phyloP scores from a whole-genome alignment of 306 rosid species.

The Cicer judaicum region DNA sequence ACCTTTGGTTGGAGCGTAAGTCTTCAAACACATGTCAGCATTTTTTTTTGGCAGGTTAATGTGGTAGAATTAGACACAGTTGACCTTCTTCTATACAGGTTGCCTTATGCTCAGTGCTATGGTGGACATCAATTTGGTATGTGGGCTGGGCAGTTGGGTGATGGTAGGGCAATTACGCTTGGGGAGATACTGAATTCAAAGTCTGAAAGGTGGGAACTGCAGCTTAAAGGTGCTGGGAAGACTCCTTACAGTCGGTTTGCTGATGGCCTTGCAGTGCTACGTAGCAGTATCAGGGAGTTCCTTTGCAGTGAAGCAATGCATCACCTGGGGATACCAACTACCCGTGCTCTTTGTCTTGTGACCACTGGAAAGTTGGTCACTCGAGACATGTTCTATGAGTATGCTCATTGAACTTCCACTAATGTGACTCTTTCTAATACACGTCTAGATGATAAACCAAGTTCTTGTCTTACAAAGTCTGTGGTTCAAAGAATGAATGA shows the following conservation, averaged over 20 bases:
- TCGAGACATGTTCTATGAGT: conserved; percentile 98
- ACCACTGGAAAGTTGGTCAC: conserved; percentile 87
- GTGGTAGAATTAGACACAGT: conserved; percentile 34
- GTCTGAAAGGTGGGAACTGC: conserved; percentile 94
- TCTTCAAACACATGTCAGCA: conserved; percentile 40
- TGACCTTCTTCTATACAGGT: conserved; percentile 54
- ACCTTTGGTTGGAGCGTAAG: conserved; percentile 86
- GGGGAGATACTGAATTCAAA: conserved; percentile 86
- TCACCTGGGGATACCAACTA: conserved; percentile 92
- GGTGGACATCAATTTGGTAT: conserved; percentile 99
- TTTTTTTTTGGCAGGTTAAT: conserved; percentile 4
- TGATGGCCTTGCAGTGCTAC: conserved; percentile 96
- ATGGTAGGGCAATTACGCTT: conserved; percentile 95
- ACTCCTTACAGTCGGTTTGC: conserved; percentile 98
- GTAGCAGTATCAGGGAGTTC: conserved; percentile 97
- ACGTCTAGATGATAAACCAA: conserved; percentile 18
- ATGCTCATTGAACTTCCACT: conserved; percentile 46
- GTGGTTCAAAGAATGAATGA: conserved; percentile 33
- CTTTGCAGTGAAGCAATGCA: conserved; percentile 99
- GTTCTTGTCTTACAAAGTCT: conserved; percentile 3
- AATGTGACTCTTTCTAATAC: not conserved
- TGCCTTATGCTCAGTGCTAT: conserved; percentile 96
- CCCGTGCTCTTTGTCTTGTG: conserved; percentile 92
- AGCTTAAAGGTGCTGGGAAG: conserved; percentile 97
- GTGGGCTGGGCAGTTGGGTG: conserved; percentile 99